These are phyloP conservation scores for Prunus padus DNA, from an alignment of 306 rosid species.

Conservation along the genomic window DNA sequence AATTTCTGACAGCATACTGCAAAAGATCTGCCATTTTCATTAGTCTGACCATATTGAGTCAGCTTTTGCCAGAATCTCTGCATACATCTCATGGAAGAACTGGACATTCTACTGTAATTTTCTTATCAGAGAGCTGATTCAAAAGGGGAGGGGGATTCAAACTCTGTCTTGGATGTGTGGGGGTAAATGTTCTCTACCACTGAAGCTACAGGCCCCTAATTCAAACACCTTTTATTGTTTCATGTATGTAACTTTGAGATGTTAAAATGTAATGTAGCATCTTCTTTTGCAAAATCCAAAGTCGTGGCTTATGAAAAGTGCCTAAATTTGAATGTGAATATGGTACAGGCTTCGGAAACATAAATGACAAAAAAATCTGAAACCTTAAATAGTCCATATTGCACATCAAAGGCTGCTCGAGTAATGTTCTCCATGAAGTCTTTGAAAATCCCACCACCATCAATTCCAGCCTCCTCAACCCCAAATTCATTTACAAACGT, in stretches of 20 bases:
- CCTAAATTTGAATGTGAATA: background rate
- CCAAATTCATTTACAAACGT: conserved; percentile 95
- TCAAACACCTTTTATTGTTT: background rate
- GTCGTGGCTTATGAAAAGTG: background rate
- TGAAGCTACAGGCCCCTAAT: background rate
- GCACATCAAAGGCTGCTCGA: conserved; percentile 98
- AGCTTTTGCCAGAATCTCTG: background rate
- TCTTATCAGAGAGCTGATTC: background rate
- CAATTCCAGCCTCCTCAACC: conserved; percentile 99
- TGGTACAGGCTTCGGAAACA: background rate
- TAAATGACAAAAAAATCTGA: background rate
- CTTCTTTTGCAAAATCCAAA: background rate
- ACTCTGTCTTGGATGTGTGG: background rate
- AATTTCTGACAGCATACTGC: background rate
- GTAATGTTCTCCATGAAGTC: conserved; percentile 99
- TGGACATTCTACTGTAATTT: background rate
- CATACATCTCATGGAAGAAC: background rate
- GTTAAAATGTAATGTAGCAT: background rate
- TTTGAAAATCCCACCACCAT: conserved; percentile 98
- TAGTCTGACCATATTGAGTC: background rate
- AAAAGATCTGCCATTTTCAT: background rate
- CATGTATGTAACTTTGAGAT: background rate
- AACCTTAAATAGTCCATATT: conserved; percentile 96
- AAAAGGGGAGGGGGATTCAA: background rate
- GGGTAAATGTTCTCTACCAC: background rate